Evolutionary conservation across 2,329 filamentous ascomycete species (phyloP).

Genomic region (Diplodia scrobiculata): DNA sequence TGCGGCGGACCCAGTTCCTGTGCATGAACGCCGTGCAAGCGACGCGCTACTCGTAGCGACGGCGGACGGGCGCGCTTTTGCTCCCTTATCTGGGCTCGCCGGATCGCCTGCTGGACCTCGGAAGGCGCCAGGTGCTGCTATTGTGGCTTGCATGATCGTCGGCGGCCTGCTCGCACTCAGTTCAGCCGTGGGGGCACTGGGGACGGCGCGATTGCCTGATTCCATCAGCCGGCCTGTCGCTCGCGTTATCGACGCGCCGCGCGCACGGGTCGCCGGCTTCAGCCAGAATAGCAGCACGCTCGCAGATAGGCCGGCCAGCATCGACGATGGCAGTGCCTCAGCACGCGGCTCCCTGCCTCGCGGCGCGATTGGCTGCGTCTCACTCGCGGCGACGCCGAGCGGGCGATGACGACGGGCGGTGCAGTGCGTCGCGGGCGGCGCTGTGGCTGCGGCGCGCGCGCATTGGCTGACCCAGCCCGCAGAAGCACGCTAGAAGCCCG

Average conservation of each 20-base stretch:
- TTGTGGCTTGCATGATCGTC: slow-evolving; percentile 28
- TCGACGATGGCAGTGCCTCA: neutral
- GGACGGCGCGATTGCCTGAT: slow-evolving; percentile 19
- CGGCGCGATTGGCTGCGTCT: slow-evolving; percentile 8
- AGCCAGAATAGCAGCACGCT: slow-evolving; percentile 14
- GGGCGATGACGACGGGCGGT: neutral
- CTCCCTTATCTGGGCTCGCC: slow-evolving; percentile 15
- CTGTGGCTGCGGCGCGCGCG: slow-evolving; percentile 9
- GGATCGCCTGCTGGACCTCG: slow-evolving; percentile 25
- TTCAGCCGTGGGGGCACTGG: slow-evolving; percentile 10
- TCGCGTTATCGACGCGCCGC: slow-evolving; percentile 21
- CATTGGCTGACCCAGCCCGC: neutral
- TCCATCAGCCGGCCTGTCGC: slow-evolving; percentile 19
- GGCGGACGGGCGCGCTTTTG: neutral
- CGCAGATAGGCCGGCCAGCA: neutral
- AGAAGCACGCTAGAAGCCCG: slow-evolving; percentile 24
- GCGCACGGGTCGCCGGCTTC: slow-evolving; percentile 13
- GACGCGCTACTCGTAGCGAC: slow-evolving; percentile 15
- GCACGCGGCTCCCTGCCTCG: neutral
- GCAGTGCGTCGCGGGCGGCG: neutral
- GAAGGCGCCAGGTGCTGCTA: slow-evolving; percentile 19
- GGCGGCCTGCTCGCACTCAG: neutral
- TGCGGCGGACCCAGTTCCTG: slow-evolving; percentile 16
- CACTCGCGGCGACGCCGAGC: slow-evolving; percentile 19
- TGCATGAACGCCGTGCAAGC: slow-evolving; percentile 24